Percentiles rank a stretch among this genome's conserved stretches.
phyloP scores from a whole-genome alignment of 202 grass and related monocot species.

The Panicum virgatum region DNA sequence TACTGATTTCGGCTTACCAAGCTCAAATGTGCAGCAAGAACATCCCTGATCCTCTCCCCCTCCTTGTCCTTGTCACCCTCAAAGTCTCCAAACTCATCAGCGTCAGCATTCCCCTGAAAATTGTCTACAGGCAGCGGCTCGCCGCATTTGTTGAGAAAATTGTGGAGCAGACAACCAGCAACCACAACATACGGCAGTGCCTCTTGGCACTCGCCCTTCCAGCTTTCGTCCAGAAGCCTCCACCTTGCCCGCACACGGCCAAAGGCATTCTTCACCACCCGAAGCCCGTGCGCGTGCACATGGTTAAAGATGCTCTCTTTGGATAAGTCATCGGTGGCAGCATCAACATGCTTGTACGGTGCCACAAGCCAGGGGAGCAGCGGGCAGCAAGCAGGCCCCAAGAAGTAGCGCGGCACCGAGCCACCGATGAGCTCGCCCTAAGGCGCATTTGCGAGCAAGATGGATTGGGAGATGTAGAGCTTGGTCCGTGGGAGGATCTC shows the following conservation, averaged over 20 bases:
- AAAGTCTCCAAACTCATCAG: slow-evolving; percentile 55
- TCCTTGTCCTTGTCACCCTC: slow-evolving; percentile 69
- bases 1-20: slow-evolving; percentile 52
- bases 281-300: slow-evolving; percentile 68
- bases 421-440: slow-evolving; percentile 62
- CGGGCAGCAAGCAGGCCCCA: slow-evolving; percentile 66
- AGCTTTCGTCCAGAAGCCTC: slow-evolving; percentile 63
- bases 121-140: slow-evolving; percentile 50
- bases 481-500: slow-evolving; percentile 70
- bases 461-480: slow-evolving; percentile 46
- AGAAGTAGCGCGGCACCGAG: slow-evolving; percentile 65
- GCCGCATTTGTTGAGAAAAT: slow-evolving; percentile 67
- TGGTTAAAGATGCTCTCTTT: slow-evolving; percentile 74
- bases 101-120: slow-evolving; percentile 11
- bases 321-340: slow-evolving; percentile 23
- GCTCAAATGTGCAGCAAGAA: slow-evolving; percentile 72
- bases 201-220: slow-evolving; percentile 88
- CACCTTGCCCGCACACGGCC: slow-evolving; percentile 63
- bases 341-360: slow-evolving; percentile 40
- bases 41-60: slow-evolving; percentile 77
- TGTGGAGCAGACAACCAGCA: slow-evolving; percentile 78
- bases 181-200: slow-evolving; percentile 81
- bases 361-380: slow-evolving; percentile 89
- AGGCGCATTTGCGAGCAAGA: slow-evolving; percentile 56
- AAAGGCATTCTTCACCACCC: slow-evolving; percentile 56